Percentiles rank a stretch among this genome's conserved stretches.
Conservation (phyloP, 257 asterid genomes). For the Solanum clarkiae region DNA sequence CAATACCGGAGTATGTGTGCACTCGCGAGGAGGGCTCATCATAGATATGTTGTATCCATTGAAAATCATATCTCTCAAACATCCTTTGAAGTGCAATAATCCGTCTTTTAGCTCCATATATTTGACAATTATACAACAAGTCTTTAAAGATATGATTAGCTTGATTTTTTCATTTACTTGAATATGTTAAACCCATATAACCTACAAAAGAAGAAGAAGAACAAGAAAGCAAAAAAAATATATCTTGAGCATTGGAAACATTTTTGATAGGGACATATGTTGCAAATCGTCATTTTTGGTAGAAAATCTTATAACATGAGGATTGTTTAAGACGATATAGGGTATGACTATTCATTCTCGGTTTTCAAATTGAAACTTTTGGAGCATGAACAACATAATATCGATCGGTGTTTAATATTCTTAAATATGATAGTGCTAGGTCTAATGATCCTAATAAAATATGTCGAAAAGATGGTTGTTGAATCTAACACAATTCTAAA, state of each 20-base stretch:
- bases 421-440: neutral
- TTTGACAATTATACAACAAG: constrained; percentile 31
- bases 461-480: neutral
- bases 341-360: neutral
- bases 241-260: neutral
- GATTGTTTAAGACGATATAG: neutral
- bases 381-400: neutral
- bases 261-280: neutral
- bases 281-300: neutral
- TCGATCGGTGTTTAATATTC: neutral
- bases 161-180: constrained; percentile 47
- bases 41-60: constrained; percentile 6
- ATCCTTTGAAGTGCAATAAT: constrained; percentile 42
- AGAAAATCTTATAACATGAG: neutral
- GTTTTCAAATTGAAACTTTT: neutral
- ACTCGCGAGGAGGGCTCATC: no score
- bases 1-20: no score
- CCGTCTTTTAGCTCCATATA: constrained; percentile 71
- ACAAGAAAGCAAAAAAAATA: neutral
- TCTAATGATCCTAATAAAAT: neutral
- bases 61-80: constrained; percentile 47
- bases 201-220: constrained; percentile 12
- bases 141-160: constrained; percentile 15
- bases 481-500: neutral
- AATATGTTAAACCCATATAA: constrained; percentile 75